Conservation (phyloP, 2,329 filamentous ascomycete genomes). For the Teratosphaeria destructans region DNA sequence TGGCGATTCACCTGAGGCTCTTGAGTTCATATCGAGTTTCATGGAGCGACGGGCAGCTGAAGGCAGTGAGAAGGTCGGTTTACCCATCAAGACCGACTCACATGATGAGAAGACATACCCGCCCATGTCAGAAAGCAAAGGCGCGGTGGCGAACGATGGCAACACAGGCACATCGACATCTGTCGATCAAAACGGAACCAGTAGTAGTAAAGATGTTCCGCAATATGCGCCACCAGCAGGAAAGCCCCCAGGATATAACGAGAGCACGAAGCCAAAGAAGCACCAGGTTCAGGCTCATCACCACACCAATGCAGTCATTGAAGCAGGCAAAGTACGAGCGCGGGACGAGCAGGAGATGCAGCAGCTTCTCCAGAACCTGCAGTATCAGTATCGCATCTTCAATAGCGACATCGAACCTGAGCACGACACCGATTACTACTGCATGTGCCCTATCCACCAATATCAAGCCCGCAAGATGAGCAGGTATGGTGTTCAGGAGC, state of each 20-base stretch:
- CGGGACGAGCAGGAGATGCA: conserved; percentile 38
- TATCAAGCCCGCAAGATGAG: conserved; percentile 29
- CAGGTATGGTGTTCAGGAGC: conserved; percentile 30
- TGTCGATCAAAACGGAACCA: background rate
- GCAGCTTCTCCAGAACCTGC: conserved; percentile 30
- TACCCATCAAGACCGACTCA: background rate
- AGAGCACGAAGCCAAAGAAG: background rate
- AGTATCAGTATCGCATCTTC: conserved; percentile 31
- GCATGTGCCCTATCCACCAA: conserved; percentile 31
- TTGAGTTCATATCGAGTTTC: conserved; percentile 6
- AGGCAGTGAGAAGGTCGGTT: background rate
- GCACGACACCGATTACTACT: conserved; percentile 32
- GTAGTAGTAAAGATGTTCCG: background rate
- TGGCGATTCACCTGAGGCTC: conserved; percentile 8
- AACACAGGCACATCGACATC: background rate
- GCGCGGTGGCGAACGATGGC: background rate
- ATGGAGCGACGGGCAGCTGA: background rate
- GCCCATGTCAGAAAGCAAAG: background rate
- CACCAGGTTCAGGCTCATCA: background rate
- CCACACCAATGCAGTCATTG: conserved; percentile 32
- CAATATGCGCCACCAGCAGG: conserved; percentile 7
- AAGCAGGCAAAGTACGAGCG: conserved; percentile 29
- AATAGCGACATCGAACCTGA: conserved; percentile 40
- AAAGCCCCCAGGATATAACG: background rate
- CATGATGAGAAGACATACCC: background rate